These are phyloP conservation scores for Pseudozyma tsukubaensis DNA, from an alignment of 1,284 basidiomycete species.

Conservation along the genomic window DNA sequence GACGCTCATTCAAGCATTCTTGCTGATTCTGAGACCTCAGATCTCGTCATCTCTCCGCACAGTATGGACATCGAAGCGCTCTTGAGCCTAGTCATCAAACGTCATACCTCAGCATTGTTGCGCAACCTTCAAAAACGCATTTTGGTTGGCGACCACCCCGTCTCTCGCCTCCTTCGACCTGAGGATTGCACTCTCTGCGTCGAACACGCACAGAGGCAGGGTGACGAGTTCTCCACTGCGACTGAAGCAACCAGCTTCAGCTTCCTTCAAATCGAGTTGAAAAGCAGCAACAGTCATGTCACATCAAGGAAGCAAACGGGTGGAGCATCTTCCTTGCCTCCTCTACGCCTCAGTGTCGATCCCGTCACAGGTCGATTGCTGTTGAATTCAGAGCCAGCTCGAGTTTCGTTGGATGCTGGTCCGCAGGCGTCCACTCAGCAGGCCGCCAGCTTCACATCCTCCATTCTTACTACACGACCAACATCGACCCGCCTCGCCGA, in stretches of 20 bases:
- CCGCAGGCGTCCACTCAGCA: background rate
- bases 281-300: slow-evolving; percentile 7
- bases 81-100: slow-evolving; percentile 28
- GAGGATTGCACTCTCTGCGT: slow-evolving; percentile 35
- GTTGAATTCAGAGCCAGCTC: slow-evolving; percentile 28
- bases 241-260: slow-evolving; percentile 28
- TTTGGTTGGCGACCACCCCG: slow-evolving; percentile 37
- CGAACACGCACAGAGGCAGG: slow-evolving; percentile 29
- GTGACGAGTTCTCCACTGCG: slow-evolving; percentile 31
- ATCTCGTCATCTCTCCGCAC: slow-evolving; percentile 27
- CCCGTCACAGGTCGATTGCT: slow-evolving; percentile 43
- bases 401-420: slow-evolving; percentile 5
- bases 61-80: slow-evolving; percentile 36
- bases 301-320: background rate
- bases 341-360: slow-evolving; percentile 48
- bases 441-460: slow-evolving; percentile 31
- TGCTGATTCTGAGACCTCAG: slow-evolving; percentile 17
- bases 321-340: slow-evolving; percentile 19
- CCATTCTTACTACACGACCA: slow-evolving; percentile 29
- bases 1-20: slow-evolving; percentile 31
- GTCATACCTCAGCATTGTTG: slow-evolving; percentile 35
- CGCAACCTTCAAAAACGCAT: slow-evolving; percentile 43
- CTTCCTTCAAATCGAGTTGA: slow-evolving; percentile 37
- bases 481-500: slow-evolving; percentile 36
- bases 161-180: slow-evolving; percentile 38